These are phyloP conservation scores for Talaromyces sp. DNA, from an alignment of 2,329 filamentous ascomycete genomes.

Conservation along the genomic window DNA sequence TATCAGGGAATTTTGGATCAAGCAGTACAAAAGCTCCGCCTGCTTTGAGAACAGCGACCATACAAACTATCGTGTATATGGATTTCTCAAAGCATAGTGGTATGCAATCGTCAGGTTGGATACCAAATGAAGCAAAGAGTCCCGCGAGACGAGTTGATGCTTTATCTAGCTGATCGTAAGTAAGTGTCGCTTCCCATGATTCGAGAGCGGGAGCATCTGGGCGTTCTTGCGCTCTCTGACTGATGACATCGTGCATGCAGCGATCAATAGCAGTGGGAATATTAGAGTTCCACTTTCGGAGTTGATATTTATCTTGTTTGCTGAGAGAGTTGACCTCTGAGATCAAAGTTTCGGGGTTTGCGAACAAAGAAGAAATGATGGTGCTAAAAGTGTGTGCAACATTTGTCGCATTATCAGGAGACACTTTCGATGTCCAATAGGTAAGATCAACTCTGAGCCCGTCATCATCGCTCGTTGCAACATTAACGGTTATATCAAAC, in stretches of 20 bases:
- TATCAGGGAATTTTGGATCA: not conserved
- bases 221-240: not conserved
- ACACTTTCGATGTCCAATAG: slow-evolving; percentile 1
- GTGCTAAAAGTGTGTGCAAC: not conserved
- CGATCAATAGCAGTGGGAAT: not conserved
- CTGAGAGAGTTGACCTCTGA: not conserved
- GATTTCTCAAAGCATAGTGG: slow-evolving; percentile 17
- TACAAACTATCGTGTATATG: slow-evolving; percentile 10
- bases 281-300: slow-evolving; percentile 4
- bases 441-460: slow-evolving; percentile 17
- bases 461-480: not conserved
- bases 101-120: slow-evolving; percentile 20
- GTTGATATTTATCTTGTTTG: slow-evolving; percentile 12
- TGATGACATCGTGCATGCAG: slow-evolving; percentile 2
- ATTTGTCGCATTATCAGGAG: not conserved
- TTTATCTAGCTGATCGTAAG: slow-evolving; percentile 20
- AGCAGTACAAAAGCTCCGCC: slow-evolving; percentile 12
- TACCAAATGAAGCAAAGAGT: slow-evolving; percentile 23
- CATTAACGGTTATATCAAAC: not conserved
- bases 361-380: not conserved
- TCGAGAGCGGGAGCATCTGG: slow-evolving; percentile 13
- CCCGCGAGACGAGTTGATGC: slow-evolving; percentile 24
- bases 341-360: not conserved
- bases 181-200: slow-evolving; percentile 21
- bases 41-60: slow-evolving; percentile 14